phyloP scores from a whole-genome alignment of 2,329 filamentous ascomycete genomes.

The Aspergillus pseudoglaucus region DNA sequence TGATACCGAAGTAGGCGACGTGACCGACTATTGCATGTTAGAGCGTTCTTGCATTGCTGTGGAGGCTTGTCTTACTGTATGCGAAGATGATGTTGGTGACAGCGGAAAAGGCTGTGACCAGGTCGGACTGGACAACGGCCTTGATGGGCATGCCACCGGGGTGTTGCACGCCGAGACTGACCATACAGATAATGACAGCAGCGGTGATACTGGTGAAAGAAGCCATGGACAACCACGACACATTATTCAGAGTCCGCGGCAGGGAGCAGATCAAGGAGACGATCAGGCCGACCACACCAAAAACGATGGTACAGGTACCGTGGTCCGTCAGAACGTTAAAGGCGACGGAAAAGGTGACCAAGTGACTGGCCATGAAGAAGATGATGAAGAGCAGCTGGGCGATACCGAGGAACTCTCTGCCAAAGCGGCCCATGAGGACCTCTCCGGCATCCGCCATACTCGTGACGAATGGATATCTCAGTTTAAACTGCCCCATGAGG shows the following conservation, averaged over 20 bases:
- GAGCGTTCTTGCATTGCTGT: neutral
- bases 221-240: conserved; percentile 53
- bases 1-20: conserved; percentile 60
- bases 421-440: conserved; percentile 53
- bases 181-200: conserved; percentile 59
- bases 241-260: conserved; percentile 55
- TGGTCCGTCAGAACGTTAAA: conserved; percentile 57
- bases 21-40: conserved; percentile 40
- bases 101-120: conserved; percentile 47
- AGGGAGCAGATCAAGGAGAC: conserved; percentile 53
- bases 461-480: conserved; percentile 50
- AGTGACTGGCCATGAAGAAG: conserved; percentile 62
- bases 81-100: conserved; percentile 64
- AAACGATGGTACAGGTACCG: conserved; percentile 56
- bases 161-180: conserved; percentile 51
- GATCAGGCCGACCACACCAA: conserved; percentile 50
- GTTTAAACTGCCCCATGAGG: conserved; percentile 52
- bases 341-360: conserved; percentile 61
- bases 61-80: conserved; percentile 33
- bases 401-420: conserved; percentile 54
- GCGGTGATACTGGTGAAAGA: conserved; percentile 58
- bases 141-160: conserved; percentile 22
- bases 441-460: conserved; percentile 62
- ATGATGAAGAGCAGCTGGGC: conserved; percentile 58
- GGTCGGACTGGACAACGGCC: conserved; percentile 21